A percentile compares a stretch with the other conserved stretches of the same genome.
phyloP scores from a whole-genome alignment of 106 monocot species.

The Dendrobium officinale region DNA sequence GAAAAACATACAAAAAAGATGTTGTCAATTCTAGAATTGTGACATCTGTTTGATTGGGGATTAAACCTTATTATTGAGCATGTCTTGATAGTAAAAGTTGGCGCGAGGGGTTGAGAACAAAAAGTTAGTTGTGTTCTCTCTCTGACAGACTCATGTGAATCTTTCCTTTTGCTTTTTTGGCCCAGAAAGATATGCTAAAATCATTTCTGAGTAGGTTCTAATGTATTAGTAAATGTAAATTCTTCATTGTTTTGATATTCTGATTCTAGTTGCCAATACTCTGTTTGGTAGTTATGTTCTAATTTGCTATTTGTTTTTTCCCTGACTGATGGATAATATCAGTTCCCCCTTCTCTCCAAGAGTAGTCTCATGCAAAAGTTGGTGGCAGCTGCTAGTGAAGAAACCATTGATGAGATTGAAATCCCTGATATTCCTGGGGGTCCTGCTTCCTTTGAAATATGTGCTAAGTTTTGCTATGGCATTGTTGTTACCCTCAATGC shows the following conservation, averaged over 20 bases:
- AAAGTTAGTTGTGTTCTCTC: too few species aligned
- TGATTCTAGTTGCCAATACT: background rate
- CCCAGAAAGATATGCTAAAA: background rate
- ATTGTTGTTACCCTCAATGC: slow-evolving; percentile 48
- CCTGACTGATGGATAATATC: background rate
- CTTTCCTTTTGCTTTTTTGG: background rate
- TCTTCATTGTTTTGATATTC: background rate
- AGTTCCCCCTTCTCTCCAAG: slow-evolving; percentile 55
- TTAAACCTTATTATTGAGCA: too few species aligned
- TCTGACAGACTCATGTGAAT: background rate
- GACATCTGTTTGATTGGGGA: too few species aligned
- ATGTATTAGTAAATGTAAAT: background rate
- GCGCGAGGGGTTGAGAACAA: too few species aligned
- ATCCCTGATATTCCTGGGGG: slow-evolving; percentile 46
- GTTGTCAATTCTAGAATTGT: too few species aligned
- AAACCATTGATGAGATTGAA: slow-evolving; percentile 23
- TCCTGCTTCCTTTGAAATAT: slow-evolving; percentile 39
- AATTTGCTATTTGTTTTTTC: too few species aligned
- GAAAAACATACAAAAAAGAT: too few species aligned
- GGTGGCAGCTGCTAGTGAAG: slow-evolving; percentile 10
- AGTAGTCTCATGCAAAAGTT: slow-evolving; percentile 34
- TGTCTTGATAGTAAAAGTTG: too few species aligned
- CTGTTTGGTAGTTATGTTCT: background rate
- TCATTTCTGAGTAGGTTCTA: too few species aligned
- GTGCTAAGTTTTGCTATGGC: slow-evolving; percentile 56